Base-by-base conservation (phyloP, 148 eudicot genomes). In the Chenopodium suecicum region DNA sequence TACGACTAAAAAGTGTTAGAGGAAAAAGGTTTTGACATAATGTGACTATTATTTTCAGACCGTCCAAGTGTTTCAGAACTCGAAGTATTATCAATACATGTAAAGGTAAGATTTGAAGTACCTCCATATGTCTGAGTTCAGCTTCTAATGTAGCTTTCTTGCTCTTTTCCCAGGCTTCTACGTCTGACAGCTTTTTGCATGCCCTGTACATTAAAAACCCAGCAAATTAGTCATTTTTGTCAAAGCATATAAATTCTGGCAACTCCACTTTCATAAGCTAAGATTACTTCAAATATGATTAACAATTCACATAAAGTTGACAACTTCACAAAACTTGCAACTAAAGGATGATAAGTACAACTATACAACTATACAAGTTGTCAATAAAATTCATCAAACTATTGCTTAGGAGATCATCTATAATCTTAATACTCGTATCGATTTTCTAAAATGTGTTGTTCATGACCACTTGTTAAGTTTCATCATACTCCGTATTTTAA, bases 161-260 rank as follows among this genome's bases (percentile, higher is more conserved):
- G 78, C 80, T 85, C 82, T 80, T 90, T 87, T 91, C 97, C 97
- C 97, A 91, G 29, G 94, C 83, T 41, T 64, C 87, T 78, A 90
- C 37, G 9, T 83, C 84, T 74, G 88, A 89, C 32, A 90, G 46
- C 78, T 90, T 92, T 73, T 89, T 92, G 69, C 83, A 85, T 29
- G 97, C 94, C 87, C 97, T 92, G 91, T 83, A 25, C 34, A 32
- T 16, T 14, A 3, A 56, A 37, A 71, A 78, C 34, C 62, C 58
- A 63, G 11, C 9, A 34, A 25, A 34, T 32, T 32, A 37, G 44
- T 31, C 16, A 19, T 62, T 17, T 58, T 62, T 50, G 62, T 13
- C 56, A 72, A 31, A 27, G 44, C 44, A 41, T 32, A 58, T 3
- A 34, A 16, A 70, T 14, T 25, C 22, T 74, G 17, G 22, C 3